Evolutionary conservation across 495 filamentous ascomycete species (phyloP).

Genomic region (Usnea hakonensis): DNA sequence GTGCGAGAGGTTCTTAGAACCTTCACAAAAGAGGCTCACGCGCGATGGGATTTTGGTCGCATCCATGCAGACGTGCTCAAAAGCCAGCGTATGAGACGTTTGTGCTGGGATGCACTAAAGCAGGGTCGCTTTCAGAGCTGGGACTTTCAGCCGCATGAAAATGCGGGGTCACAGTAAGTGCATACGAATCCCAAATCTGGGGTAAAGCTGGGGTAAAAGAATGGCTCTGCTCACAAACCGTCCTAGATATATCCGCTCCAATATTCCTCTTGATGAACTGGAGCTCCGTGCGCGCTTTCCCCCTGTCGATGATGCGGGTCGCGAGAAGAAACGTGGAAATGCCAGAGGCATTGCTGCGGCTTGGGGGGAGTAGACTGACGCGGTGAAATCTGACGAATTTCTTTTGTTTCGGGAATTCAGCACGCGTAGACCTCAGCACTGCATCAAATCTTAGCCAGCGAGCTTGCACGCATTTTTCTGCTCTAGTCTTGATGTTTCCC

Average conservation of each 20-base stretch:
- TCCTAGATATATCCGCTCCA: conserved; percentile 56
- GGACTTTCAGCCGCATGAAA: conserved; percentile 70
- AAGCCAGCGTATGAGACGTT: conserved; percentile 61
- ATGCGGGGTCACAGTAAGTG: conserved; percentile 59
- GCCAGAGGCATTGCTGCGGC: conserved; percentile 20
- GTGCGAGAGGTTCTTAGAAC: conserved; percentile 40
- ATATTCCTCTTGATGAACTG: conserved; percentile 60
- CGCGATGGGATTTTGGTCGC: conserved; percentile 64
- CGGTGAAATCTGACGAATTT: neutral
- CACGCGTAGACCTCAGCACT: neutral
- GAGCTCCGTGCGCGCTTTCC: conserved; percentile 59
- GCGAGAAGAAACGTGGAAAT: conserved; percentile 27
- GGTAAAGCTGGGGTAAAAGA: neutral
- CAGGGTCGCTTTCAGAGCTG: conserved; percentile 61
- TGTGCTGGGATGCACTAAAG: conserved; percentile 68
- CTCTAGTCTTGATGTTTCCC: neutral
- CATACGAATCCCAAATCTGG: conserved; percentile 18
- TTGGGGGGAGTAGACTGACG: conserved; percentile 6
- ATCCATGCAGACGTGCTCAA: conserved; percentile 61
- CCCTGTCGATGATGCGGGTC: conserved; percentile 52
- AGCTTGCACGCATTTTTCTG: neutral
- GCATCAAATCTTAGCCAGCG: neutral
- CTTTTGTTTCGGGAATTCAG: neutral
- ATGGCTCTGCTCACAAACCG: neutral
- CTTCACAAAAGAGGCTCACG: conserved; percentile 58